Conservation (phyloP, 1,139 yeast genomes). For the Hyphopichia khmerensis region DNA sequence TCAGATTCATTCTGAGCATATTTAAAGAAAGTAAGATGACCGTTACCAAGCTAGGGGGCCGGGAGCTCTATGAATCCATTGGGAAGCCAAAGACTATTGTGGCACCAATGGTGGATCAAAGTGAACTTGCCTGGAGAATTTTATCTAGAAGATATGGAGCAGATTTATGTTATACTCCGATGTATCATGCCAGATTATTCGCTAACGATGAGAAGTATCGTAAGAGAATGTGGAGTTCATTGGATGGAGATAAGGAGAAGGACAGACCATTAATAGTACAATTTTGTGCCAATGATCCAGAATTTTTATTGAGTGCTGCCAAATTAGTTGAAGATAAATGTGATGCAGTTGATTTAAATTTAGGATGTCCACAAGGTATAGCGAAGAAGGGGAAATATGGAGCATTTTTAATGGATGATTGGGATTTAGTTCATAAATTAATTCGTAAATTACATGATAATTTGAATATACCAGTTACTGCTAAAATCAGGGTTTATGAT, state of each 20-base stretch:
- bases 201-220: slow-evolving; percentile 84
- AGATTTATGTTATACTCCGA: slow-evolving; percentile 90
- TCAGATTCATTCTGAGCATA: neutral
- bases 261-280: slow-evolving; percentile 91
- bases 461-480: slow-evolving; percentile 85
- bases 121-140: slow-evolving; percentile 94
- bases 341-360: slow-evolving; percentile 92
- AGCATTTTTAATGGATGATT: slow-evolving; percentile 94
- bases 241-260: slow-evolving; percentile 64
- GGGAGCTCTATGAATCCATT: slow-evolving; percentile 65
- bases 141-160: slow-evolving; percentile 89
- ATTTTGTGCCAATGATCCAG: slow-evolving; percentile 95
- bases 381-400: slow-evolving; percentile 96
- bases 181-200: slow-evolving; percentile 91
- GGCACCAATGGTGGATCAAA: slow-evolving; percentile 99
- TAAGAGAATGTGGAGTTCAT: slow-evolving; percentile 66
- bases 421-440: slow-evolving; percentile 76
- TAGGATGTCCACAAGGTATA: slow-evolving; percentile 98
- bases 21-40: slow-evolving; percentile 1
- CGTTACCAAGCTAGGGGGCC: slow-evolving; percentile 42
- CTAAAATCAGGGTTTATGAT: slow-evolving; percentile 88
- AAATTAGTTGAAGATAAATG: slow-evolving; percentile 75
- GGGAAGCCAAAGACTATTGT: slow-evolving; percentile 82
- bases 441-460: slow-evolving; percentile 73
- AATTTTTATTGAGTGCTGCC: slow-evolving; percentile 78